Conservation (phyloP, 306 rosid genomes). For the Vicia faba region DNA sequence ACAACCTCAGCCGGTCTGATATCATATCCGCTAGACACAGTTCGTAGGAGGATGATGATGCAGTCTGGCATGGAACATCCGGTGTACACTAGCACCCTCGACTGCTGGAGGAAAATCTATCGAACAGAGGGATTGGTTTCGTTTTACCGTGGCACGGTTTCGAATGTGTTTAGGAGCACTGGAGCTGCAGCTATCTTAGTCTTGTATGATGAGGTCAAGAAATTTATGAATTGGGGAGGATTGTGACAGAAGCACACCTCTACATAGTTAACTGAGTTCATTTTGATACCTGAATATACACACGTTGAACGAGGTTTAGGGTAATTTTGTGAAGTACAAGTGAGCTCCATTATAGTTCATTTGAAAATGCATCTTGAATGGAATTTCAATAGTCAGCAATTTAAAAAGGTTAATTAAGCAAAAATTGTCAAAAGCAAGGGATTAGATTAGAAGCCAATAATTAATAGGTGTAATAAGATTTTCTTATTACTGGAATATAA, state of each 20-base stretch:
- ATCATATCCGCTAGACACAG: constrained; percentile 91
- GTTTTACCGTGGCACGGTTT: constrained; percentile 87
- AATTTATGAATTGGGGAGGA: constrained; percentile 71
- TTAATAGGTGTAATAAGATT: background rate
- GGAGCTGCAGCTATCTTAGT: constrained; percentile 95
- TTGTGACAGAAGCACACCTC: constrained; percentile 40
- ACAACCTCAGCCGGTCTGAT: constrained; percentile 87
- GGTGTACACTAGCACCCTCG: constrained; percentile 65
- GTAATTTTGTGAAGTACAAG: constrained; percentile 36
- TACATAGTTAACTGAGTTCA: constrained; percentile 23
- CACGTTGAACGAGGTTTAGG: constrained; percentile 42
- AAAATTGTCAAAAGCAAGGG: background rate
- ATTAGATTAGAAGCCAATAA: background rate
- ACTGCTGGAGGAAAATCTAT: constrained; percentile 89
- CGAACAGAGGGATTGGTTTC: constrained; percentile 69
- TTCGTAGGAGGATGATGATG: constrained; percentile 99
- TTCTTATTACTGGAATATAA: background rate
- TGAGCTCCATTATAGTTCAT: constrained; percentile 46
- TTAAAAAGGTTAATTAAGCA: constrained; percentile 5
- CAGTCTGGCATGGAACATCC: constrained; percentile 84
- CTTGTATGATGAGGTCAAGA: constrained; percentile 90
- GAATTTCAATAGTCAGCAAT: constrained; percentile 10
- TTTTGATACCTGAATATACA: constrained; percentile 33
- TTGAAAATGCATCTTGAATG: constrained; percentile 28
- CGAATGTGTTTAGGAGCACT: constrained; percentile 83